These are phyloP conservation scores for Alternaria sp. DNA, from an alignment of 2,329 filamentous ascomycete genomes.

Conservation along the genomic window DNA sequence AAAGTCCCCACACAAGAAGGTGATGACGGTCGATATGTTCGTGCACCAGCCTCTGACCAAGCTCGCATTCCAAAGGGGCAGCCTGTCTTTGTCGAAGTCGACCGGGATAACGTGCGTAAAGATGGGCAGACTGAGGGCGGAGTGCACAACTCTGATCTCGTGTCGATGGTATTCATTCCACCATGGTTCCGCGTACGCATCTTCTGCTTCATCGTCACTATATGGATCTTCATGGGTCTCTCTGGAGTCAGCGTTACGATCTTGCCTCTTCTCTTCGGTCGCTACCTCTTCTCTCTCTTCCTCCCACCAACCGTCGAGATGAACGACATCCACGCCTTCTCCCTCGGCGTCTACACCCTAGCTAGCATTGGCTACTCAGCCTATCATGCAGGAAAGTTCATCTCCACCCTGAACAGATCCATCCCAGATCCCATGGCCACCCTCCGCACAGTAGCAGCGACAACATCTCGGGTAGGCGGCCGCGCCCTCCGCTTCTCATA, in stretches of 20 bases:
- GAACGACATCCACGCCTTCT: constrained; percentile 97
- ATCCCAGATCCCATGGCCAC: constrained; percentile 43
- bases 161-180: constrained; percentile 73
- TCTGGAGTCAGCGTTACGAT: constrained; percentile 88
- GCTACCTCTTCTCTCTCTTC: constrained; percentile 75
- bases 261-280: constrained; percentile 83
- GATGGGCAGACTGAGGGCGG: constrained; percentile 62
- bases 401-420: constrained; percentile 34
- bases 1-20: constrained; percentile 84
- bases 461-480: constrained; percentile 37
- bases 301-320: constrained; percentile 72
- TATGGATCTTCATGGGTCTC: constrained; percentile 91
- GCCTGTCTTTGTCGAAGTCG: constrained; percentile 80
- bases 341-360: constrained; percentile 83
- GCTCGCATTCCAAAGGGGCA: constrained; percentile 89
- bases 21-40: constrained; percentile 81
- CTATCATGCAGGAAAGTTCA: constrained; percentile 60
- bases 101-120: constrained; percentile 69
- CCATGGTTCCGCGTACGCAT: constrained; percentile 84
- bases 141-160: constrained; percentile 55
- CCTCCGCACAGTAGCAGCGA: constrained; percentile 34
- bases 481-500: constrained; percentile 69
- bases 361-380: constrained; percentile 69
- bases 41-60: constrained; percentile 93
- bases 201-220: constrained; percentile 83